Conservation (phyloP, 2,329 filamentous ascomycete species). For the Podosphaera xanthii region DNA sequence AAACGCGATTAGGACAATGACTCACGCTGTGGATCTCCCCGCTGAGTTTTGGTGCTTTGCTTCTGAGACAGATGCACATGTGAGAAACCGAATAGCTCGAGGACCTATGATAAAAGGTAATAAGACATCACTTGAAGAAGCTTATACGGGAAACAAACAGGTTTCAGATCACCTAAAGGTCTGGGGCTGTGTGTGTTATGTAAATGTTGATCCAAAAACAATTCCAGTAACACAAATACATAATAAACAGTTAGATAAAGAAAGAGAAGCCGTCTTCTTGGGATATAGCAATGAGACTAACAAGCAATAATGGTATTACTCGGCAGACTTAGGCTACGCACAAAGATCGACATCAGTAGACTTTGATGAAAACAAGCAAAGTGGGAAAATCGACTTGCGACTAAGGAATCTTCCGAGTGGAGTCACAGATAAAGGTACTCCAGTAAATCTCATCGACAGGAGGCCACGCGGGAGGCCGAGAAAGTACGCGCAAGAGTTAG, state of each 20-base stretch:
- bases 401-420: neutral
- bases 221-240: neutral
- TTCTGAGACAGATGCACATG: neutral
- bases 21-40: neutral
- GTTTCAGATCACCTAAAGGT: neutral
- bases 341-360: neutral
- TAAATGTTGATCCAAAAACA: neutral
- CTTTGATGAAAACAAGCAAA: neutral
- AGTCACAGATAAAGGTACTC: neutral
- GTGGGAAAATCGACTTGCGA: neutral
- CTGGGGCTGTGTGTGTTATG: neutral
- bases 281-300: neutral
- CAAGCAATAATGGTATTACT: neutral
- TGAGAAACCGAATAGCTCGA: neutral
- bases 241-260: neutral
- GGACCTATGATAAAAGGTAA: neutral
- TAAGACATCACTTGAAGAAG: neutral
- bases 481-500: neutral
- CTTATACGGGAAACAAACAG: neutral
- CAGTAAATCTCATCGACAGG: neutral
- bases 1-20: neutral
- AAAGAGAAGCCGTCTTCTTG: neutral
- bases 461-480: neutral
- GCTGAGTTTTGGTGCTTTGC: conserved; percentile 1
- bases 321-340: neutral